Evolutionary conservation across 2,329 filamentous ascomycete genomes (phyloP), one percentile per base, ranked within the genome.

Genomic region (Piedraia hortae): DNA sequence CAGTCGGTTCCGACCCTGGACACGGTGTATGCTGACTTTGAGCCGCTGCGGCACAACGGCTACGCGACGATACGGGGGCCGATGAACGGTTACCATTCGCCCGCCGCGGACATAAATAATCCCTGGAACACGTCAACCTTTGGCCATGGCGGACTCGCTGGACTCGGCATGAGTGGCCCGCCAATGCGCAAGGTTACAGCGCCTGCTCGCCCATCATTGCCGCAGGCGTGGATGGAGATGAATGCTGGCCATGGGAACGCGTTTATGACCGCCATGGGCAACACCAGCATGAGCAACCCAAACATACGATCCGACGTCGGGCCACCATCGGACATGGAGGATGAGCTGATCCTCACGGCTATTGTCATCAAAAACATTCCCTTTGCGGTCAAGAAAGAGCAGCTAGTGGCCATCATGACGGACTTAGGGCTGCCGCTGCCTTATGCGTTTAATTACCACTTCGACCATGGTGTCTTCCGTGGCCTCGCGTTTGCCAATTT

Each of bases 291-390:
- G 37, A 17, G 10, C 16, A 17, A 10, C 16, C 16, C 7, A 26
- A 31, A 10, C 31, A 48, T 30, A 50, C 46, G 18, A 24, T 21
- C 12, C 20, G 25, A 16, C 10, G 13, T 9, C 39, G 52, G 21
- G 51, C 46, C 18, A 44, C 47, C 46, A 25, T 50, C 53, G 16
- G 52, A 54, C 26, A 59, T 64, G 21, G 58, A 65, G 25, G 82
- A 90, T 34, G 82, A 93, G 50, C 62, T 97, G 28, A 97, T 97
- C 27, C 82, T 82, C 3, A 97, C 85, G 3, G 85, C 85, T 24
- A 93, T 97, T 36, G 85, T 97, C 27, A 93, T 97, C 50, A 97
- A 97, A 54, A 97, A 97, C 43, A 97, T 97, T 16, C 85, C 88
- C 0, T 97, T 97, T 44, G 85, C 88, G 13, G 78, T 93, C 26